Conservation (phyloP, 208 protist species). For the Lotmaria passim region DNA sequence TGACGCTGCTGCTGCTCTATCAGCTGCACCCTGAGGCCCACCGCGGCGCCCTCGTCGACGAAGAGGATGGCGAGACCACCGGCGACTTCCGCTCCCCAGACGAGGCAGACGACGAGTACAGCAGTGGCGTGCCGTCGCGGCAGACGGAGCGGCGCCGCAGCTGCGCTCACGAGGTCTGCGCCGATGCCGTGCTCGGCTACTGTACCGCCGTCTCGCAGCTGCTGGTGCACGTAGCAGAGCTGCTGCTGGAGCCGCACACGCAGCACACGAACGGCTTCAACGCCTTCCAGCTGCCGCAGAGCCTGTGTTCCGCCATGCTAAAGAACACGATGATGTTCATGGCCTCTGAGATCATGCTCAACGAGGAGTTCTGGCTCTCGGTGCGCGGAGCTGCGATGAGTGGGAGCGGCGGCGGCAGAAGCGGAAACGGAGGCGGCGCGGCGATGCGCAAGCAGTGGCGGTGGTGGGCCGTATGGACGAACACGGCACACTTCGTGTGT, state of each 20-base stretch:
- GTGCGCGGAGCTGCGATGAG: conserved; percentile 1
- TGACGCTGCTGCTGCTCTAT: conserved; percentile 17
- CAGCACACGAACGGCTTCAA: conserved; percentile 15
- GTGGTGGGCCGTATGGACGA: conserved; percentile 39
- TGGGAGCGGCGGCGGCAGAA: neutral
- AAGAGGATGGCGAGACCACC: conserved; percentile 15
- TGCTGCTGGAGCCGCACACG: conserved; percentile 34
- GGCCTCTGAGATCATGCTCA: conserved; percentile 23
- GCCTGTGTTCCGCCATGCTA: conserved; percentile 24
- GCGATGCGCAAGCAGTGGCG: conserved; percentile 36
- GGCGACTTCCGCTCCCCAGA: conserved; percentile 13
- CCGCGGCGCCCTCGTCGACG: neutral
- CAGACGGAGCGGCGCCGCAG: conserved; percentile 2
- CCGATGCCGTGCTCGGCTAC: conserved; percentile 10
- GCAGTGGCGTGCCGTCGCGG: neutral
- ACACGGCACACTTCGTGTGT: conserved; percentile 31
- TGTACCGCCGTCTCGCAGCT: conserved; percentile 32
- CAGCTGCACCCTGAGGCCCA: conserved; percentile 14
- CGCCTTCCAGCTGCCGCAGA: conserved; percentile 27
- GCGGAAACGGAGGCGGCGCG: neutral
- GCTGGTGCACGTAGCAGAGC: conserved; percentile 35
- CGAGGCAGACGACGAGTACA: conserved; percentile 15
- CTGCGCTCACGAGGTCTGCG: conserved; percentile 1
- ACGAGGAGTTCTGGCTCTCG: conserved; percentile 20
- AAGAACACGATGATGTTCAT: conserved; percentile 30